Conservation (phyloP, 78 protist species). For the Dictyostelium citrinum region DNA sequence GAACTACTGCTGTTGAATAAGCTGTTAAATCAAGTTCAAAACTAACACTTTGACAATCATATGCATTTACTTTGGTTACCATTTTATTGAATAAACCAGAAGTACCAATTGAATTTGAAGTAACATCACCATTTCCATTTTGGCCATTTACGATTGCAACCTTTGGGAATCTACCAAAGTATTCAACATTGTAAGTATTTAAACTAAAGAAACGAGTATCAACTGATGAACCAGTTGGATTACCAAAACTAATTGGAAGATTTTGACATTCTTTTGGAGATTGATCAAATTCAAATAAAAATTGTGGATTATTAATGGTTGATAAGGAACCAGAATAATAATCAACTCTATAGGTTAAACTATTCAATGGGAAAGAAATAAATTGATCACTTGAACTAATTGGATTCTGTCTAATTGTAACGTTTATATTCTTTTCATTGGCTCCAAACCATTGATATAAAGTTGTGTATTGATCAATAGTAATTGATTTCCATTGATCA, state of each 20-base stretch:
- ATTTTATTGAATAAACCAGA: neutral
- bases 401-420: neutral
- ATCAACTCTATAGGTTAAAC: neutral
- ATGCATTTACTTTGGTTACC: neutral
- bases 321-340: neutral
- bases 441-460: neutral
- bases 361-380: neutral
- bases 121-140: neutral
- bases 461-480: neutral
- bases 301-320: neutral
- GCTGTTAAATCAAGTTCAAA: neutral
- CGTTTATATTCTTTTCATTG: neutral
- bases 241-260: neutral
- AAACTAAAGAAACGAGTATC: neutral
- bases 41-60: neutral
- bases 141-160: neutral
- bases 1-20: neutral
- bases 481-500: neutral
- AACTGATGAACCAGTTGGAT: neutral
- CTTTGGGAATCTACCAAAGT: neutral
- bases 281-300: neutral
- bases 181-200: neutral
- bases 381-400: neutral
- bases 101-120: neutral
- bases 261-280: neutral